Base-by-base conservation (phyloP, 129 eudicot genomes). In the Flaveria sonorensis region DNA sequence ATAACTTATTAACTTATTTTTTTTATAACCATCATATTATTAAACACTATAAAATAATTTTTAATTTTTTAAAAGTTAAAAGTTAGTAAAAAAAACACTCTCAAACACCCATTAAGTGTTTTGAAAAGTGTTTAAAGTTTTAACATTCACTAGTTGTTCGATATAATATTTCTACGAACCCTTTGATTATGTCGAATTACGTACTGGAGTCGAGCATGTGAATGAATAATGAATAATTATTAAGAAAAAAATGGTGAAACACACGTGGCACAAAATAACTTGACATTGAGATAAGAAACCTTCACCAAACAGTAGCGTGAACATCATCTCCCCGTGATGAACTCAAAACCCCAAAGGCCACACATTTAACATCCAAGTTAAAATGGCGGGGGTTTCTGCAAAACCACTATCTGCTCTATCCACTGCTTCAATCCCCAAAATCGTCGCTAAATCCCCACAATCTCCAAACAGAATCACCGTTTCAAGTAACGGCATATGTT, bases 341-440 rank as follows among this genome's bases (percentile, higher is more conserved):
- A 46, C 68, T 19, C 18, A 68, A 70, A 71, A 30, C 39, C 73
- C 68, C 45, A 79, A 74, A 68, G 26, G 61, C 79, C 84, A 55
- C 80, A 81, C 61, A 81, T 43, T 57, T 46, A 67, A 3, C 47
- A 74, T 69, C 71, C 56, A 56, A 67, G 67, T 46, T 30, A 74
- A 66, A 81, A 81, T 81, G 84, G 76, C 65, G 71, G 79, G 75
- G 59, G 70, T 80, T 73, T 80, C 79, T 56, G 64, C 77, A 70
- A 78, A 70, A 19, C 82, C 82, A 68, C 80, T 81, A 64, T 81
- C 80, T 74, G 43, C 71, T 32, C 70, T 81, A 67, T 81, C 84
- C 70, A 28, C 68, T 67, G 9, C 80, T 30, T 74, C 76, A 30
- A 56, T 81, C 51, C 84, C 84, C 65, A 81, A 74, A 74, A 19